phyloP scores from a whole-genome alignment of 2,329 filamentous ascomycete species.

The Claviceps monticola region DNA sequence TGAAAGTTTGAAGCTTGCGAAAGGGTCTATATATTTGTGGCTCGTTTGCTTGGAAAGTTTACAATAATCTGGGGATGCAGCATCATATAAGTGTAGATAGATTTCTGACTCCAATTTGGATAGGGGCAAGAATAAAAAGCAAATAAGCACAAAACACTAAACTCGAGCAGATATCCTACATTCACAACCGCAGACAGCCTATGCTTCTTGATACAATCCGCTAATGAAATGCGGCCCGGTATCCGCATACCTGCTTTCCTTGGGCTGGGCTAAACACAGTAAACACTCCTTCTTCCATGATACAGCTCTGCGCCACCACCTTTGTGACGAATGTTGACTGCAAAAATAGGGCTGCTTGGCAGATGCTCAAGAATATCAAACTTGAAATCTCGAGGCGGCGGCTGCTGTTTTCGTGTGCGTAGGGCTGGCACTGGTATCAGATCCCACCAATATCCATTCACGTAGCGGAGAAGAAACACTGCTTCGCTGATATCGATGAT shows the following conservation, averaged over 20 bases:
- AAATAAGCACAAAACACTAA: neutral
- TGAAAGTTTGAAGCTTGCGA: no score
- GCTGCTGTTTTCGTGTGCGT: constrained; percentile 8
- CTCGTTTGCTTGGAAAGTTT: no score
- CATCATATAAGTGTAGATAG: no score
- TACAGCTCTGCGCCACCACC: constrained; percentile 33
- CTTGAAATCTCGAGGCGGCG: constrained; percentile 17
- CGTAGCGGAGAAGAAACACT: constrained; percentile 13
- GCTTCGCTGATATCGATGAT: constrained; percentile 9
- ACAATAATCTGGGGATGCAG: no score
- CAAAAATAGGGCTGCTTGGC: constrained; percentile 38
- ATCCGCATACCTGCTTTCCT: neutral
- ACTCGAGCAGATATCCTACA: neutral
- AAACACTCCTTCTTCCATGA: constrained; percentile 24
- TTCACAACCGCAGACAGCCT: neutral
- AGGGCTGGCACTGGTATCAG: constrained; percentile 13
- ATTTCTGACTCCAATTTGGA: no score
- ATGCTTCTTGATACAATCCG: no score
- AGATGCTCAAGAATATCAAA: no score
- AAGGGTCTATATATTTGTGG: no score
- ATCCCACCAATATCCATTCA: constrained; percentile 28
- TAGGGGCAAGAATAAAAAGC: no score
- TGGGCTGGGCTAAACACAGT: constrained; percentile 4
- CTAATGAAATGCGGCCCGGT: neutral
- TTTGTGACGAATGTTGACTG: constrained; percentile 29